Evolutionary conservation across 805 yeast genomes (phyloP).

Genomic region (Candida rishiriensis): DNA sequence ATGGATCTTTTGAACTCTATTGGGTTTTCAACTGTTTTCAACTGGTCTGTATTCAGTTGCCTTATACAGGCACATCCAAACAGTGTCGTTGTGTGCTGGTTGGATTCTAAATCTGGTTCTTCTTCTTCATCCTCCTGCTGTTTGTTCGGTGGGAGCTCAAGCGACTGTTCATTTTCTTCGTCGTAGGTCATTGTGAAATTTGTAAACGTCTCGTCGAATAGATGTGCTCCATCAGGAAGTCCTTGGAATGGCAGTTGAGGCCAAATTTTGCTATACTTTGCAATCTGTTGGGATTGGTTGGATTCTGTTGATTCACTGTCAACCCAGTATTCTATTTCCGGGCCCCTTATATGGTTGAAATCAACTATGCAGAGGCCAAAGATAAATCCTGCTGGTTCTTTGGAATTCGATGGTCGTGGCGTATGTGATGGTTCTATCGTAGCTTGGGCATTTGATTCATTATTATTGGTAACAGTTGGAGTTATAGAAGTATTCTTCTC

Average conservation of each 20-base stretch:
- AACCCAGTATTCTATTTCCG: slow-evolving; percentile 91
- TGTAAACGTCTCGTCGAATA: slow-evolving; percentile 89
- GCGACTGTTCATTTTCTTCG: slow-evolving; percentile 40
- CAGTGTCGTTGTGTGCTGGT: slow-evolving; percentile 46
- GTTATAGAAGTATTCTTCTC: too few relatives aligned
- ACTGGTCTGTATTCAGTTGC: slow-evolving; percentile 63
- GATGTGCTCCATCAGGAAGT: slow-evolving; percentile 92
- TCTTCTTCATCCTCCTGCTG: slow-evolving; percentile 25
- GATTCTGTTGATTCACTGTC: slow-evolving; percentile 35
- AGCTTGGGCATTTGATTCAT: not conserved
- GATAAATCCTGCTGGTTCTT: slow-evolving; percentile 33
- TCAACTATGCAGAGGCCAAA: slow-evolving; percentile 88
- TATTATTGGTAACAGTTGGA: not conserved
- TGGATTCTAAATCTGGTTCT: slow-evolving; percentile 1
- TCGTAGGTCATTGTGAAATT: slow-evolving; percentile 82
- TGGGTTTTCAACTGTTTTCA: slow-evolving; percentile 36
- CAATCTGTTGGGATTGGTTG: slow-evolving; percentile 28
- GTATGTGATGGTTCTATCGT: too few relatives aligned
- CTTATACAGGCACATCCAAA: slow-evolving; percentile 94
- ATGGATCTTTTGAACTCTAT: slow-evolving; percentile 51
- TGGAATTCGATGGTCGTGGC: too few relatives aligned
- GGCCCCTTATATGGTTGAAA: slow-evolving; percentile 89
- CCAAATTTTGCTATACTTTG: slow-evolving; percentile 49
- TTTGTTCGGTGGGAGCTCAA: slow-evolving; percentile 34
- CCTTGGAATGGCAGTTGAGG: slow-evolving; percentile 91